Base-by-base conservation (phyloP, 768 basidiomycete genomes). In the Serendipita indica region DNA sequence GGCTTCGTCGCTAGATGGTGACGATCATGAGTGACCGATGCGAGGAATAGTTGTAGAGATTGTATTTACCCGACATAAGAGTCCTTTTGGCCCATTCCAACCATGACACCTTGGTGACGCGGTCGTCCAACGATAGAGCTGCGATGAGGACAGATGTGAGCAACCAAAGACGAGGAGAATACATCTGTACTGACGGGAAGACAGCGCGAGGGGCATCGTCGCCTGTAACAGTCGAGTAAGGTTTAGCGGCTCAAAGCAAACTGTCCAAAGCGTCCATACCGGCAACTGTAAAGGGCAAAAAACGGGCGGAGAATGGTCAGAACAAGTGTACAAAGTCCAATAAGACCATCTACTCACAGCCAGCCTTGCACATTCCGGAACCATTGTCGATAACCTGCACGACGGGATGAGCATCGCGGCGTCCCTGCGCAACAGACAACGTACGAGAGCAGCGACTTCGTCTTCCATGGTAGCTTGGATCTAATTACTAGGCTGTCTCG, bases 41-140 rank as follows among this genome's bases (percentile, higher is more conserved):
- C 59, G 49, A 46, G 22, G 32, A 18, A 43, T n/a, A 33, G 28
- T 3, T 30, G 52, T 28, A 20, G 14, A 27, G 30, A 45, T n/a
- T n/a, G 28, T 10, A 67, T 74, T 56, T 62, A 82, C 79, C 80
- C 83, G 61, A 84, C 81, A 71, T 84, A 84, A 60, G 81, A 83
- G 73, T 84, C 83, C 72, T 84, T 84, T 71, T 83, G 80, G 62
- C 81, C 81, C 81, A 84, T 83, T 62, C 83, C 82, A 64, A 84
- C 81, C 83, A 84, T 84, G 62, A 83, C 80, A 75, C 81, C 81
- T 69, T 80, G 78, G 72, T 84, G 81, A 66, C 81, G 79, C 62
- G 83, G 82, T 64, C 83, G 79, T 64, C 82, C 83, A 65, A 83
- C 82, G 66, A 84, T 83, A 33, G 83, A 83, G 28, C 74, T 75